Conservation (phyloP, 352 stramenopile species). For the Phytophthora niederhauseri region DNA sequence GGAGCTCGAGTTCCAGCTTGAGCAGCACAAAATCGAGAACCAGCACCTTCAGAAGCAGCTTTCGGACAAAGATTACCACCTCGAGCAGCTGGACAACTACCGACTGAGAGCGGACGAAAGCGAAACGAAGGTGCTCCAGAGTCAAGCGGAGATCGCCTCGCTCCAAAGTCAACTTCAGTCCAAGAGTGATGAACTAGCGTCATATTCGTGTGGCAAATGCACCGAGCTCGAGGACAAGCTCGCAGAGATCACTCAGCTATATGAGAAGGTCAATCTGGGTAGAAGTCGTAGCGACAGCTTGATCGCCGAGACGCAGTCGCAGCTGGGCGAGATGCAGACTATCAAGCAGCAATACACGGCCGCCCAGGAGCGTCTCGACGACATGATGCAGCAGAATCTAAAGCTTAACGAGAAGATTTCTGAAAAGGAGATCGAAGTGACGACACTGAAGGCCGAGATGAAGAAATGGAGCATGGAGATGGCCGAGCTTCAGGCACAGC, state of each 20-base stretch:
- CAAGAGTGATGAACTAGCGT: conserved; percentile 38
- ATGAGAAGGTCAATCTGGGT: conserved; percentile 69
- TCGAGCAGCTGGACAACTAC: conserved; percentile 64
- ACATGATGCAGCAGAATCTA: conserved; percentile 60
- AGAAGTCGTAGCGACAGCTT: conserved; percentile 61
- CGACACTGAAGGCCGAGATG: conserved; percentile 49
- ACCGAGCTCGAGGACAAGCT: conserved; percentile 53
- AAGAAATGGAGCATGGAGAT: conserved; percentile 51
- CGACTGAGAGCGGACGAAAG: conserved; percentile 51
- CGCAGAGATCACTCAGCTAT: conserved; percentile 51
- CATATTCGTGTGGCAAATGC: conserved; percentile 47
- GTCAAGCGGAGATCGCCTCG: conserved; percentile 36
- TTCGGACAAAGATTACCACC: conserved; percentile 66
- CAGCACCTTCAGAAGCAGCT: conserved; percentile 74
- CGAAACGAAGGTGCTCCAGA: conserved; percentile 44
- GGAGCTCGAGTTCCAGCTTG: conserved; percentile 53
- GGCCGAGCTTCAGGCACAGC: conserved; percentile 43
- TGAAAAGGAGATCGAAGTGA: conserved; percentile 58
- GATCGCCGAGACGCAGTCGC: conserved; percentile 57
- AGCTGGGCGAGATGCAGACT: conserved; percentile 45
- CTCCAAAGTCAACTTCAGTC: conserved; percentile 44
- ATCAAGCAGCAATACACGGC: conserved; percentile 48
- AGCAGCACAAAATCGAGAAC: conserved; percentile 81
- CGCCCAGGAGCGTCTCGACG: conserved; percentile 47
- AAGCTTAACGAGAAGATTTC: conserved; percentile 60